Evolutionary conservation across 768 basidiomycete genomes (phyloP), one percentile per base, ranked within the genome.

Genomic region (Amyloporia xantha): DNA sequence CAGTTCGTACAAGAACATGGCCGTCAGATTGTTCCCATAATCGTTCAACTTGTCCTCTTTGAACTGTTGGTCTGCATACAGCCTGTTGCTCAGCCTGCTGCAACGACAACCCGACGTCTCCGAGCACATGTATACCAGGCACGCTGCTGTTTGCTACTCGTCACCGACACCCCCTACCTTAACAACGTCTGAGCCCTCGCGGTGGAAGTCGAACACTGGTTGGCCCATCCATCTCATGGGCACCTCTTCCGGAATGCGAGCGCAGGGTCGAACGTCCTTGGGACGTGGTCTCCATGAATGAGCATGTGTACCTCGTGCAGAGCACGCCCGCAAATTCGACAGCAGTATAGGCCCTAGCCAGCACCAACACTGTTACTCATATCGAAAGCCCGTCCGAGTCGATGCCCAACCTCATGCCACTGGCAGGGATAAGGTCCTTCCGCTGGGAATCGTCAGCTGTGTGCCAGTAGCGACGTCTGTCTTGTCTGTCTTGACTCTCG

Each of bases 61-160:
- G 77, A 76, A 94, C 67, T 89, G 74, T 52, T 82, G 78, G 2
- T 83, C 83, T 9, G 96, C 96, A 60, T 91, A 99, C 40, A 98
- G 69, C 51, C 96, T 74, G 69, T 98, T 98, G 47, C 86, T 76
- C 33, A 97, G 71, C 52, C 92, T 72, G 96, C 96, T 41, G 95
- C 95, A 50, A 99, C 95, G 37, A 96, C 96, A 9, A 99, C 96
- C 13, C 96, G 96, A 93, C 91, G 62, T 99, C 96, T 2, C 96
- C 96, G 49, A 98, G 84, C 2, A 91, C 81, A 38, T 75, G 83
- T 57, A 98, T 73, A 39, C 79, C 76, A 25, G 77, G 68, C 17
- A 92, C 77, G 44, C 64, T 76, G 44, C 90, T 81, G 62, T 86
- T 73, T 99, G 95, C 65, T 79, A 96, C 60, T 95, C 88, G 66